phyloP scores from a whole-genome alignment of 345 rosid genomes.

The Populus nigra region DNA sequence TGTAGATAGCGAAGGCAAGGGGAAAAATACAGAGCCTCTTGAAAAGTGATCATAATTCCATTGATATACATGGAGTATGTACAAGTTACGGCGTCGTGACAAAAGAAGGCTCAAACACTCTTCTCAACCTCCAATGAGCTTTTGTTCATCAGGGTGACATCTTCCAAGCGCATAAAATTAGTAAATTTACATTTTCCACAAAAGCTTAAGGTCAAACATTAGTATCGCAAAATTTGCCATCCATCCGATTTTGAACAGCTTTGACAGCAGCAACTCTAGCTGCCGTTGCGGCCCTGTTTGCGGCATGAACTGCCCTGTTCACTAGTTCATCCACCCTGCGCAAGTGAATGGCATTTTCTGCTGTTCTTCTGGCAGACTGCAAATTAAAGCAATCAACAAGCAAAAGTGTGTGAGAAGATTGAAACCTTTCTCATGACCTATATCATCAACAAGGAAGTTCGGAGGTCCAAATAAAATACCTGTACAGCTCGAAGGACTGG shows the following conservation, averaged over 20 bases:
- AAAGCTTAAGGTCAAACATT: conserved; percentile 31
- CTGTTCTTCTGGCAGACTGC: conserved; percentile 78
- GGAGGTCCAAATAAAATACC: conserved; percentile 37
- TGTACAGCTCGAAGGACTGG: conserved; percentile 58
- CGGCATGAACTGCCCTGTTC: conserved; percentile 60
- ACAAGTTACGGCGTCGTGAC: conserved; percentile 44
- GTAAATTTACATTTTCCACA: conserved; percentile 32
- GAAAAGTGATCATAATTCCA: conserved; percentile 31
- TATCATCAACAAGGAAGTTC: neutral
- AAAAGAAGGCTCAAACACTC: conserved; percentile 28
- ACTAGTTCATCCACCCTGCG: conserved; percentile 74
- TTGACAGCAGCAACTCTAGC: conserved; percentile 93
- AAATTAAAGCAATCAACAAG: neutral
- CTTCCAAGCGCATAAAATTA: conserved; percentile 28
- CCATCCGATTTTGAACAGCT: conserved; percentile 92
- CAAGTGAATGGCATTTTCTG: conserved; percentile 60
- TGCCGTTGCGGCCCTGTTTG: conserved; percentile 88
- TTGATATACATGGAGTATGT: conserved; percentile 44
- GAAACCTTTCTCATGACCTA: neutral
- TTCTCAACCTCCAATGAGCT: conserved; percentile 47
- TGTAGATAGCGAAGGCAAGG: neutral
- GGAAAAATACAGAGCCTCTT: neutral
- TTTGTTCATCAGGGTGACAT: conserved; percentile 44
- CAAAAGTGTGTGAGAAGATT: neutral
- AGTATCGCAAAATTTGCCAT: conserved; percentile 78